Percentiles rank a stretch among this genome's conserved stretches.
phyloP scores from a whole-genome alignment of 2,329 filamentous ascomycete species.

The Talaromyces islandicus region DNA sequence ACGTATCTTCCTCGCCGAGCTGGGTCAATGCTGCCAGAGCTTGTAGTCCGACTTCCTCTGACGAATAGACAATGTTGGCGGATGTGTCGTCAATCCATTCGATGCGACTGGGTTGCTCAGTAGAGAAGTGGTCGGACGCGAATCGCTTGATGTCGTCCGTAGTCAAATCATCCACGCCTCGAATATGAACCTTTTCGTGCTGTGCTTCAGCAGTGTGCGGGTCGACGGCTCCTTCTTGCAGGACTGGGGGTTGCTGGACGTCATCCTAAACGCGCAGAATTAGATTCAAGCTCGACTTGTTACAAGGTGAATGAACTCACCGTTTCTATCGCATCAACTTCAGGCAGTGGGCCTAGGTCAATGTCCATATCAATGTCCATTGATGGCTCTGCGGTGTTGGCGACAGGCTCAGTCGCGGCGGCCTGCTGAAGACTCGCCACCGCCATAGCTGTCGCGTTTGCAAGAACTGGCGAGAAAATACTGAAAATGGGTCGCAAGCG shows the following conservation, averaged over 20 bases:
- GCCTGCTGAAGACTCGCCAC: conserved; percentile 14
- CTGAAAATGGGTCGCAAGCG: neutral
- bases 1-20: conserved; percentile 30
- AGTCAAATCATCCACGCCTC: conserved; percentile 74
- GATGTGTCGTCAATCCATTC: conserved; percentile 96
- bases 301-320: conserved; percentile 18
- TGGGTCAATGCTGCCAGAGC: conserved; percentile 49
- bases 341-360: conserved; percentile 46
- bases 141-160: conserved; percentile 75
- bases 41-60: conserved; percentile 46
- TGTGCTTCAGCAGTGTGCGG: conserved; percentile 27
- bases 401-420: conserved; percentile 6
- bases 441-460: conserved; percentile 14
- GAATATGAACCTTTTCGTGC: conserved; percentile 69
- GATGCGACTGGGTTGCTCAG: conserved; percentile 53
- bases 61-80: conserved; percentile 75
- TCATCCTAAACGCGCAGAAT: conserved; percentile 16
- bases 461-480: neutral
- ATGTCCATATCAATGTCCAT: conserved; percentile 75
- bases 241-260: conserved; percentile 9
- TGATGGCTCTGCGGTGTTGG: conserved; percentile 23
- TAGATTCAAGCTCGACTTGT: neutral
- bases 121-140: conserved; percentile 60
- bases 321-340: conserved; percentile 27
- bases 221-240: conserved; percentile 19